Base-by-base conservation (phyloP, 768 basidiomycete species). In the Nevesoporus exiguus region DNA sequence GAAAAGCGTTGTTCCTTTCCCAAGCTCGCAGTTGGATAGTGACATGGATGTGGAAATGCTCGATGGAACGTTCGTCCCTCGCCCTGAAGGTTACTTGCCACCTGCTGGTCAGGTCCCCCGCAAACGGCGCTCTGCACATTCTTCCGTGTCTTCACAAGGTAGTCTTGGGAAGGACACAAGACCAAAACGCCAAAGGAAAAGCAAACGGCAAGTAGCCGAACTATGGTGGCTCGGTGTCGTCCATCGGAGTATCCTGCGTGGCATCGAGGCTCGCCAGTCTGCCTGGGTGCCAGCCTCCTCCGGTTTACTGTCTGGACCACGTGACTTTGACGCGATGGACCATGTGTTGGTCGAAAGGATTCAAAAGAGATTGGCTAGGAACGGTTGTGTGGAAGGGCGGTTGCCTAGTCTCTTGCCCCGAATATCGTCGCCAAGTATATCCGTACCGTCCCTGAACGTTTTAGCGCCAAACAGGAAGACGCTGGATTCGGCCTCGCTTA, bases 1-100 rank as follows among this genome's bases (percentile, higher is more conserved):
- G 46, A 57, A 33, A 52, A 71, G 61, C 30, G 66, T 66, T 41
- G 68, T 75, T 41, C 73, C 74, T n/a, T 75, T 75, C 50, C 74
- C 74, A 41, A 68, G 68, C 19, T 47, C 66, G 9, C 55, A 63
- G 29, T 66, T 60, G 31, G 61, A 63, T 55, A 56, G 53, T 44
- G 43, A 62, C 17, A 46, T 34, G 47, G 69, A 66, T 42, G 57
- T 65, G 36, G 63, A 60, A 22, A 66, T 70, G 69, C 43, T 65
- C 34, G 69, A 70, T 42, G 70, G 58, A 33, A 66, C 70, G 1
- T 48, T 50, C 25, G 41, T 47, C 47, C 30, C 55, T 41, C 34
- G 17, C 33, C 48, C 58, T 0, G 42, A 51, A 47, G 21, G 39
- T 30, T 37, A 17, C 37, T 36, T 22, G 3, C 22, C 41, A 1